Percentiles rank a stretch among this genome's conserved stretches.
Conservation (phyloP, 1,139 yeast genomes). For the Kurtzmaniella quercitrusa region DNA sequence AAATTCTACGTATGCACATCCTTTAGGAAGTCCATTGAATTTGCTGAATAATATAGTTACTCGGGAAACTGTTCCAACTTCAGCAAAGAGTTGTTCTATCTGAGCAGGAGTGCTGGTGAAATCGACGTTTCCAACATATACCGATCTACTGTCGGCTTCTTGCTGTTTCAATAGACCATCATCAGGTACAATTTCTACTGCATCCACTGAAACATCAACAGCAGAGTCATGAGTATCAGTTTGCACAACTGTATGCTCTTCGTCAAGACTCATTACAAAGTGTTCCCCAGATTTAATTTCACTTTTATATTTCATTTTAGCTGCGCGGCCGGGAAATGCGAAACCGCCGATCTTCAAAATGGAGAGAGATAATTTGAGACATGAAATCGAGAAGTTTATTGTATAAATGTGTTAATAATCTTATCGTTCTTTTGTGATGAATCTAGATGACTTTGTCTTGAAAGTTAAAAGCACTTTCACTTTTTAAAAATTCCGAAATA, state of each 20-base stretch:
- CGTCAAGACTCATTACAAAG: neutral
- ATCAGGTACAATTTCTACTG: neutral
- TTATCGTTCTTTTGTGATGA: too few species aligned
- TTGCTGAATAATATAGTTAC: constrained; percentile 39
- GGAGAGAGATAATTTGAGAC: too few species aligned
- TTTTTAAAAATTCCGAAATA: too few species aligned
- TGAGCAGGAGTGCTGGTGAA: constrained; percentile 40
- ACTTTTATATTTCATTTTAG: too few species aligned
- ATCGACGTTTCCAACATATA: constrained; percentile 44
- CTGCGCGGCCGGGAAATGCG: too few species aligned
- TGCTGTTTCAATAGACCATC: constrained; percentile 20
- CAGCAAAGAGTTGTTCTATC: constrained; percentile 34
- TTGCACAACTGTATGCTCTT: neutral
- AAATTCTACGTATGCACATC: constrained; percentile 45
- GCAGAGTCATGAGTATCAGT: neutral
- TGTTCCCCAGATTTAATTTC: neutral
- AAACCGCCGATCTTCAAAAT: too few species aligned
- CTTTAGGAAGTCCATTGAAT: constrained; percentile 38
- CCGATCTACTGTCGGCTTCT: constrained; percentile 35
- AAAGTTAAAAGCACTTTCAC: too few species aligned
- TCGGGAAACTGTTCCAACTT: constrained; percentile 33
- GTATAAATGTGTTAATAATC: too few species aligned
- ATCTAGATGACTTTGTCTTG: too few species aligned
- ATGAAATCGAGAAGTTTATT: too few species aligned
- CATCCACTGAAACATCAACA: neutral